Conservation (phyloP, 768 basidiomycete species). For the Galerina marginata region DNA sequence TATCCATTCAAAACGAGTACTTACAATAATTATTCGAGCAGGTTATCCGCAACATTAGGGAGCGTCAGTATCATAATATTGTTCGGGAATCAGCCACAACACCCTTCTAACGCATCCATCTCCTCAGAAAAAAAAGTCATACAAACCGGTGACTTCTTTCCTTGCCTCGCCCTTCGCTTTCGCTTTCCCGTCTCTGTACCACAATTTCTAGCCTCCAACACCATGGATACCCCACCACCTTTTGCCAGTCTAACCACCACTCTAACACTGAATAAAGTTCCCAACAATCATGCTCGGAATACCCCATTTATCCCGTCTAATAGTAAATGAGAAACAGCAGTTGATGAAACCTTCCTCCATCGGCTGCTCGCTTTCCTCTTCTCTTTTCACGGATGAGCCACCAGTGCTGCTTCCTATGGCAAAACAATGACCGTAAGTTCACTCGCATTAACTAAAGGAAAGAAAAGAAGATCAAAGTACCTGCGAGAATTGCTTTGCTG, state of each 20-base stretch:
- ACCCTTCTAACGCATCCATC: not conserved
- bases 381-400: conserved; percentile 27
- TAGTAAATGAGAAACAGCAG: conserved; percentile 92
- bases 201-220: not conserved
- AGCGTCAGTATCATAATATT: not conserved
- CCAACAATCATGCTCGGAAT: conserved; percentile 92
- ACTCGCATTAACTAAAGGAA: not conserved
- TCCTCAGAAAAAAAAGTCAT: not conserved
- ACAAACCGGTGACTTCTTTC: not conserved
- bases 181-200: not conserved
- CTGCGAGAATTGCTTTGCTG: conserved; percentile 25
- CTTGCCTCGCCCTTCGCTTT: not conserved
- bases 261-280: conserved; percentile 77
- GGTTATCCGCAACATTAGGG: no score
- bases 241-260: not conserved
- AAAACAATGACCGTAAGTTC: not conserved
- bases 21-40: no score
- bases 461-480: conserved; percentile 7
- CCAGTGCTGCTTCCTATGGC: conserved; percentile 13
- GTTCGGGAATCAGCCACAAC: conserved; percentile 1
- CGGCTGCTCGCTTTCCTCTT: conserved; percentile 36
- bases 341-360: conserved; percentile 80
- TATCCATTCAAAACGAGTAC: no score
- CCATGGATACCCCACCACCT: not conserved
- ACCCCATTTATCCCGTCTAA: conserved; percentile 82